phyloP scores from a whole-genome alignment of 2,329 filamentous ascomycete species.

The Sphaerulina musiva region DNA sequence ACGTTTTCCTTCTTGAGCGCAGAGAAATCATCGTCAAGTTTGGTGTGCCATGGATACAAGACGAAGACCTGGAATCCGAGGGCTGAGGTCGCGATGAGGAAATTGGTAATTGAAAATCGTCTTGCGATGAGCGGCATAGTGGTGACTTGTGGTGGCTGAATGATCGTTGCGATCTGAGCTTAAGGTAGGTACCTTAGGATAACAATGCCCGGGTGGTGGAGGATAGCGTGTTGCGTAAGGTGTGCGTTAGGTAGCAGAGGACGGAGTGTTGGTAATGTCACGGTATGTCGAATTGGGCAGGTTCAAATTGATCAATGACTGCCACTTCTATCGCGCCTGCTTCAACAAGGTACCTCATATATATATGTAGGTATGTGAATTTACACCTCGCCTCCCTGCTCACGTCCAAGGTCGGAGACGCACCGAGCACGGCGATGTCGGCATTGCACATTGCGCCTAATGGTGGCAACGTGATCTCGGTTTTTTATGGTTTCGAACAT shows the following conservation, averaged over 20 bases:
- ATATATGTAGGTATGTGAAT: neutral
- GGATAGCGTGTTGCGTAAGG: neutral
- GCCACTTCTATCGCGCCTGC: too few species aligned
- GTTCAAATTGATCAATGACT: too few species aligned
- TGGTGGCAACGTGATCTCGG: neutral
- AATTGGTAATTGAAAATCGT: constrained; percentile 24
- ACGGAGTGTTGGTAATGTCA: too few species aligned
- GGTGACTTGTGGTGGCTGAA: neutral
- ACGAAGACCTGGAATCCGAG: constrained; percentile 25
- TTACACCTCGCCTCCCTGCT: too few species aligned
- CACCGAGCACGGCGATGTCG: neutral
- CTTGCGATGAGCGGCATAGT: constrained; percentile 21
- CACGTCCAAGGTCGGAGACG: neutral
- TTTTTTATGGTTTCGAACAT: neutral
- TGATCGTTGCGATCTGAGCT: neutral
- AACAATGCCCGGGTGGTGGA: neutral
- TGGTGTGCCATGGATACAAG: constrained; percentile 26
- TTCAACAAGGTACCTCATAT: neutral
- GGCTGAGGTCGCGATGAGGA: constrained; percentile 22
- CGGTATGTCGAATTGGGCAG: too few species aligned
- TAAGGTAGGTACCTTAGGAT: neutral
- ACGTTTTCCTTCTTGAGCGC: constrained; percentile 20
- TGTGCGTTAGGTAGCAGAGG: too few species aligned
- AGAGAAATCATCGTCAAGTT: constrained; percentile 25
- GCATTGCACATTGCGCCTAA: neutral